A percentile compares a stretch with the other conserved stretches of the same genome.
Conservation (phyloP, 2,329 filamentous ascomycete species). For the Alternaria sp. region DNA sequence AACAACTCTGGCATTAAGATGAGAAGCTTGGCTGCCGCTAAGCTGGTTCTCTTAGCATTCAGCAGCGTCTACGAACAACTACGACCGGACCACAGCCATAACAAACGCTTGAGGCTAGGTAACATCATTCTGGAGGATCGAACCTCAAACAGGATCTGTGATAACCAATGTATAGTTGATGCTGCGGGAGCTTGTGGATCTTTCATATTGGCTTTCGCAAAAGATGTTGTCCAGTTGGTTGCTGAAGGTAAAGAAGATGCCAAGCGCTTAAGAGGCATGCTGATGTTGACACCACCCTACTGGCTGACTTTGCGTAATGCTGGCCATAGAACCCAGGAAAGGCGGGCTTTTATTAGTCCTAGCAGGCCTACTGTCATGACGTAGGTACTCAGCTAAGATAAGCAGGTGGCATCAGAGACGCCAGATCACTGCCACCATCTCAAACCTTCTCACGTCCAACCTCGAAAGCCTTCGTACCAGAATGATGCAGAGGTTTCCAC, state of each 20-base stretch:
- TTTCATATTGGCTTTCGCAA: constrained; percentile 5
- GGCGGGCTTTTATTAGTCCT: too few relatives aligned
- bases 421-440: too few relatives aligned
- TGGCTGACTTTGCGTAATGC: neutral
- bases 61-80: neutral
- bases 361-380: too few relatives aligned
- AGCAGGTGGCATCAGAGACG: too few relatives aligned
- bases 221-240: constrained; percentile 6
- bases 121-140: neutral
- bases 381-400: too few relatives aligned
- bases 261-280: neutral
- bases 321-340: too few relatives aligned
- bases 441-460: too few relatives aligned
- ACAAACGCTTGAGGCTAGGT: neutral
- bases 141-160: too few relatives aligned
- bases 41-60: neutral
- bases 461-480: too few relatives aligned
- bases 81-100: neutral
- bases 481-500: too few relatives aligned
- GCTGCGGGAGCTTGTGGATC: neutral
- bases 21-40: neutral
- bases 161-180: neutral
- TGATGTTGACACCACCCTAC: neutral
- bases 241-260: constrained; percentile 2
- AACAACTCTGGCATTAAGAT: neutral